phyloP scores from a whole-genome alignment of 352 stramenopile species.

The Phytophthora chlamydospora region DNA sequence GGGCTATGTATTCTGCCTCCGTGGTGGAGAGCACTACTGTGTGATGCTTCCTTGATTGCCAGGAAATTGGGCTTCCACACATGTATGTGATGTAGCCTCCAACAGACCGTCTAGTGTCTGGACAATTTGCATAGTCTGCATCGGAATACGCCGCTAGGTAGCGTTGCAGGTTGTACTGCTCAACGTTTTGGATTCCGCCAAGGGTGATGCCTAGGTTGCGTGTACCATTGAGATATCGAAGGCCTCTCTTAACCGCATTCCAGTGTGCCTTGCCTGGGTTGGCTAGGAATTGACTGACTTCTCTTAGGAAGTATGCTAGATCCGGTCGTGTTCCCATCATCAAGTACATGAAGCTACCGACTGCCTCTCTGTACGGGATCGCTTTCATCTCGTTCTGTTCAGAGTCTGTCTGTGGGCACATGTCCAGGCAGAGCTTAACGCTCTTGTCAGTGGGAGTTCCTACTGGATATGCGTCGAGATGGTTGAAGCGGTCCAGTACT shows the following conservation, averaged over 20 bases:
- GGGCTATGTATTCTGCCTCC: slow-evolving; percentile 27
- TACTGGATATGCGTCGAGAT: slow-evolving; percentile 13
- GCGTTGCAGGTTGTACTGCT: background rate
- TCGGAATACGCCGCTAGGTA: slow-evolving; percentile 16
- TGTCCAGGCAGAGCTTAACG: slow-evolving; percentile 3
- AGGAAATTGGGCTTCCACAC: slow-evolving; percentile 23
- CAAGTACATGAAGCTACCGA: slow-evolving; percentile 26
- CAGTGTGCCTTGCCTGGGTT: slow-evolving; percentile 20
- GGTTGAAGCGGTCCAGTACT: slow-evolving; percentile 24
- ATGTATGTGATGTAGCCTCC: slow-evolving; percentile 25
- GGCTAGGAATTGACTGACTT: slow-evolving; percentile 30
- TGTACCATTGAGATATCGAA: slow-evolving; percentile 22
- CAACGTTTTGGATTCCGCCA: background rate
- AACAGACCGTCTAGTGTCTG: slow-evolving; percentile 25
- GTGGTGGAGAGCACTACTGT: slow-evolving; percentile 36
- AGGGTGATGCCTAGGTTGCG: slow-evolving; percentile 18
- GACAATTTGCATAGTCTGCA: slow-evolving; percentile 33
- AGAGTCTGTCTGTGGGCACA: slow-evolving; percentile 3
- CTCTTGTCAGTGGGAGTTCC: slow-evolving; percentile 14
- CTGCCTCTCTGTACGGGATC: slow-evolving; percentile 18
- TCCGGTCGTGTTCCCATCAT: slow-evolving; percentile 22
- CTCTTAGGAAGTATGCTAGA: slow-evolving; percentile 18
- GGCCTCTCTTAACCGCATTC: slow-evolving; percentile 24
- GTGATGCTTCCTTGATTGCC: slow-evolving; percentile 31
- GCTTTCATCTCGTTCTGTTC: slow-evolving; percentile 25